phyloP scores from a whole-genome alignment of 2,329 filamentous ascomycete species.

The Onygena corvina region DNA sequence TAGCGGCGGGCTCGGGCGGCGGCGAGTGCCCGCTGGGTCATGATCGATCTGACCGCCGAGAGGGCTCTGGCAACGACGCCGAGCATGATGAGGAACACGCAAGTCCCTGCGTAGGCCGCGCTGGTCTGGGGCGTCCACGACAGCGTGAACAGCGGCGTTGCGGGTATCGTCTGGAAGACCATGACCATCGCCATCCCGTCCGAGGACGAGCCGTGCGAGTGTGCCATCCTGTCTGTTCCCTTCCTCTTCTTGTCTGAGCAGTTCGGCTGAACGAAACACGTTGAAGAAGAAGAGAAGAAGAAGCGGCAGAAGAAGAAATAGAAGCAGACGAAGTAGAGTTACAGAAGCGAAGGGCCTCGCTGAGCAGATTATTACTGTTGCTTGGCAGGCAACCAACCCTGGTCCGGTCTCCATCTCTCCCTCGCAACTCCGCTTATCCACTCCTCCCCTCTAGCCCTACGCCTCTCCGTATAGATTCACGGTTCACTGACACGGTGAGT shows the following conservation, averaged over 20 bases:
- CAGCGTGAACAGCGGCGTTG: slow-evolving; percentile 53
- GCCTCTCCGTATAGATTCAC: no score
- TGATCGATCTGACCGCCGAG: slow-evolving; percentile 52
- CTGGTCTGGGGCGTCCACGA: slow-evolving; percentile 60
- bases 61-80: slow-evolving; percentile 57
- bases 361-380: slow-evolving; percentile 5
- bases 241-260: not conserved
- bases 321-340: not conserved
- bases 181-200: slow-evolving; percentile 25
- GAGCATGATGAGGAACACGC: slow-evolving; percentile 78
- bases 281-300: not conserved
- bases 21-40: slow-evolving; percentile 56
- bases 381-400: not conserved
- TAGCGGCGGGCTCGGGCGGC: slow-evolving; percentile 63
- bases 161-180: slow-evolving; percentile 40
- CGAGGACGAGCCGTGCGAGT: slow-evolving; percentile 4
- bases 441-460: no score
- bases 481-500: no score
- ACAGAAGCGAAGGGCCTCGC: not conserved
- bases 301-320: not conserved
- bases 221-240: not conserved
- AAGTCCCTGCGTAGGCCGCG: slow-evolving; percentile 73
- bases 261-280: not conserved
- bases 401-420: no score
- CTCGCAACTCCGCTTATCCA: no score